Evolutionary conservation across 1,284 basidiomycete species (phyloP).

Genomic region (Inonotus obliquus): DNA sequence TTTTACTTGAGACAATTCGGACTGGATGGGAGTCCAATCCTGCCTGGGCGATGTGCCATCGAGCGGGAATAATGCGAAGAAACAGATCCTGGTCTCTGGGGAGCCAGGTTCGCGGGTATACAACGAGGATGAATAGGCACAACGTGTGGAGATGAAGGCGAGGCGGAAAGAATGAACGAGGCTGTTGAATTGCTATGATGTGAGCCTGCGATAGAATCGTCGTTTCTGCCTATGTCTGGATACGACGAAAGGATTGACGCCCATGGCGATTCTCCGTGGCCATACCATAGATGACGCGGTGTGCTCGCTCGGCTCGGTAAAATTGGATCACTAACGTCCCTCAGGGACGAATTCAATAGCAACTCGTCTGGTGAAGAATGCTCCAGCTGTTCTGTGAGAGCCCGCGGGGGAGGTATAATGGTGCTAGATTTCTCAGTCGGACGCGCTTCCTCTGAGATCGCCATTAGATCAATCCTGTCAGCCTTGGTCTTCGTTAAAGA

Average conservation of each 20-base stretch:
- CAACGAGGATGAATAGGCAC: neutral
- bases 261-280: no score
- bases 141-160: neutral
- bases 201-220: no score
- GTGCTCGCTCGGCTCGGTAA: no score
- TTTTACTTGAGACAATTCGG: neutral
- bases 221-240: neutral
- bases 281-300: no score
- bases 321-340: no score
- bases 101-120: neutral
- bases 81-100: neutral
- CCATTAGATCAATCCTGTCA: neutral
- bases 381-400: no score
- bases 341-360: no score
- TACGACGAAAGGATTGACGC: no score
- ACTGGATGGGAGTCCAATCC: neutral
- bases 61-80: neutral
- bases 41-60: neutral
- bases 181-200: no score
- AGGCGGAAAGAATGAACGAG: neutral
- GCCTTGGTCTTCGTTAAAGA: neutral
- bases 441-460: neutral
- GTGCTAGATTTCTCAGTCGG: no score
- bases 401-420: no score
- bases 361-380: no score